Percentiles rank a stretch among this genome's conserved stretches.
These are phyloP conservation scores for Pseudotsuga menziesii DNA, from an alignment of 75 land plant species.

Conservation along the genomic window DNA sequence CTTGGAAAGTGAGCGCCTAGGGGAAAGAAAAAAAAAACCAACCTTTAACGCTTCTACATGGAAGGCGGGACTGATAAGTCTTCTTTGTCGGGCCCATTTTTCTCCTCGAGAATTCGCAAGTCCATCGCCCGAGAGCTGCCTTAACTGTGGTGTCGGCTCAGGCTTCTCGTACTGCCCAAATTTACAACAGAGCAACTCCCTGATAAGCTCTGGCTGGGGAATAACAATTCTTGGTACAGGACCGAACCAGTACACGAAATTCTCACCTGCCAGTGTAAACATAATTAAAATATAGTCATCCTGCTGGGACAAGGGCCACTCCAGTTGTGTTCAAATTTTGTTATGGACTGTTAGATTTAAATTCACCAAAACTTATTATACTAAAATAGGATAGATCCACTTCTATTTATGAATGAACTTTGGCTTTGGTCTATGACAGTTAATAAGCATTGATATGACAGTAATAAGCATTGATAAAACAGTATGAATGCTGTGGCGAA, in stretches of 20 bases:
- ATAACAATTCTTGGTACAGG: conserved; percentile 13
- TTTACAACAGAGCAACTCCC: conserved; percentile 21
- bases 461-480: no score
- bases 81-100: conserved; percentile 35
- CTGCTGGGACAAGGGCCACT: not conserved
- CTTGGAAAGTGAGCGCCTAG: no score
- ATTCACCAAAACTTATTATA: no score
- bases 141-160: conserved; percentile 11
- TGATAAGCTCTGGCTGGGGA: conserved; percentile 34
- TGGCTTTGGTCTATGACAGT: no score
- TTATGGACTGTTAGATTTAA: no score
- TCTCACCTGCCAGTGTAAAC: conserved; percentile 12
- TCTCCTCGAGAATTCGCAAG: conserved; percentile 27
- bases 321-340: not conserved
- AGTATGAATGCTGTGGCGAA: no score
- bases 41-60: conserved; percentile 47
- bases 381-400: no score
- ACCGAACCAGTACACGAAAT: conserved; percentile 20
- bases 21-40: no score
- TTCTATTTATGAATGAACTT: no score
- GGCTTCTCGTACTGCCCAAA: not conserved
- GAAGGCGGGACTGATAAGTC: conserved; percentile 32
- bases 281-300: not conserved
- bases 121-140: conserved; percentile 13
- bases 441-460: no score